phyloP scores from a whole-genome alignment of 2,329 filamentous ascomycete species.

The Fusarium sp. region DNA sequence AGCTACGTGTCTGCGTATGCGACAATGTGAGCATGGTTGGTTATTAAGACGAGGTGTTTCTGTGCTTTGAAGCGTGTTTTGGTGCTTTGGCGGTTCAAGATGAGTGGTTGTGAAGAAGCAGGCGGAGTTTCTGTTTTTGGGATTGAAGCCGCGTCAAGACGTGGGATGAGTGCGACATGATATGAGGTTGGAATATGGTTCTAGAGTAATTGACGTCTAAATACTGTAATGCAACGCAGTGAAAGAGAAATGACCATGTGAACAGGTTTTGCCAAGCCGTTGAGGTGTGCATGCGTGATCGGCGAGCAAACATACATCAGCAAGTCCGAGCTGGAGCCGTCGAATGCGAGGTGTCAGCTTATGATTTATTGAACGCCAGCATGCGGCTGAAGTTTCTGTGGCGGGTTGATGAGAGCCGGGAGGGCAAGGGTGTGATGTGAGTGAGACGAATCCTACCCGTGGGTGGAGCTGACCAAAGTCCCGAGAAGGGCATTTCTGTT shows the following conservation, averaged over 20 bases:
- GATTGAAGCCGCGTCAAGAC: neutral
- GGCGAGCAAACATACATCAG: neutral
- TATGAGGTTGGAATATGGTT: neutral
- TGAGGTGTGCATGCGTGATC: neutral
- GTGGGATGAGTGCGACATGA: neutral
- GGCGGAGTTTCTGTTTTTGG: neutral
- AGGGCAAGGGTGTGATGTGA: neutral
- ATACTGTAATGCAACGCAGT: neutral
- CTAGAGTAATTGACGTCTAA: neutral
- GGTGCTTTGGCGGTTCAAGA: neutral
- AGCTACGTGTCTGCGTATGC: constrained; percentile 96
- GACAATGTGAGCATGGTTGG: no score
- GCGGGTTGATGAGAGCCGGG: neutral
- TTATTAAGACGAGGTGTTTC: no score
- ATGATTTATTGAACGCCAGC: constrained; percentile 2
- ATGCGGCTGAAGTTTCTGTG: neutral
- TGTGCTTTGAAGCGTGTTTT: no score
- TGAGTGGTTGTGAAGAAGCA: neutral
- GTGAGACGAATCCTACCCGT: neutral
- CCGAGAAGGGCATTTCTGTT: neutral
- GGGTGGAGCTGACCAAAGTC: neutral
- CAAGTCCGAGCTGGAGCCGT: neutral
- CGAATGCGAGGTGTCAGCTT: constrained; percentile 7
- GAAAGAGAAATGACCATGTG: neutral
- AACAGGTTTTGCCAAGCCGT: neutral